A percentile compares a stretch with the other conserved stretches of the same genome.
Conservation (phyloP, 805 yeast genomes). For the Martiniozyma abietophila region DNA sequence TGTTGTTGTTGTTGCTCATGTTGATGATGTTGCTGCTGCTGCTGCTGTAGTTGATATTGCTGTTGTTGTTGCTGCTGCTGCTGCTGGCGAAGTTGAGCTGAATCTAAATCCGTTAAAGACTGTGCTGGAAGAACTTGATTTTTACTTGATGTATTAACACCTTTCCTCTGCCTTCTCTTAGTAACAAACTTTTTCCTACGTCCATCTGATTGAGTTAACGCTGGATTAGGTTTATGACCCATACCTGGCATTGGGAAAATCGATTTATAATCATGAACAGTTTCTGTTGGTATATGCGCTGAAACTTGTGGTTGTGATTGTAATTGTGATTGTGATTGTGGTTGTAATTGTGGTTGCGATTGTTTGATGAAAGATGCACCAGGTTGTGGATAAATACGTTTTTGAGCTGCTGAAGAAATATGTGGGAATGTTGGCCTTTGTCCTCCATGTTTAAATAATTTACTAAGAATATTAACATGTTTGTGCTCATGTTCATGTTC, state of each 20-base stretch:
- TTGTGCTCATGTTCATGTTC: constrained; percentile 3
- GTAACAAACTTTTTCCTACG: constrained; percentile 10
- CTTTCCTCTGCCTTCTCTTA: constrained; percentile 11
- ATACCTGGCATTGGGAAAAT: constrained; percentile 22
- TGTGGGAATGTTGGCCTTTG: neutral
- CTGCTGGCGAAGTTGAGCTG: too few relatives aligned
- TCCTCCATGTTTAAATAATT: constrained; percentile 4
- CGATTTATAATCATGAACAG: constrained; percentile 16
- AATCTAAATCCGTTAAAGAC: too few relatives aligned
- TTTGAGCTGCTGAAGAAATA: neutral
- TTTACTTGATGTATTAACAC: neutral
- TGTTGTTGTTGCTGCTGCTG: neutral
- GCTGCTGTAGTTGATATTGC: neutral
- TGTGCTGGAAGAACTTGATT: too few relatives aligned
- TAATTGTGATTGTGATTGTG: neutral
- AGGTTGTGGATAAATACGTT: constrained; percentile 5
- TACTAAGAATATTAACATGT: constrained; percentile 1
- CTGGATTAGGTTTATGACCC: constrained; percentile 13
- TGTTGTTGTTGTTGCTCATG: neutral
- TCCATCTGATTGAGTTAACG: constrained; percentile 9
- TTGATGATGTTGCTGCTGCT: neutral
- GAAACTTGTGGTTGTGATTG: constrained; percentile 2
- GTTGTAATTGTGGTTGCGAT: constrained; percentile 6
- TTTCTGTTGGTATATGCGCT: neutral
- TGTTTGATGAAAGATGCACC: constrained; percentile 6